Evolutionary conservation across 345 rosid genomes (phyloP), one percentile per base, ranked within the genome.

Genomic region (Kernera saxatilis): DNA sequence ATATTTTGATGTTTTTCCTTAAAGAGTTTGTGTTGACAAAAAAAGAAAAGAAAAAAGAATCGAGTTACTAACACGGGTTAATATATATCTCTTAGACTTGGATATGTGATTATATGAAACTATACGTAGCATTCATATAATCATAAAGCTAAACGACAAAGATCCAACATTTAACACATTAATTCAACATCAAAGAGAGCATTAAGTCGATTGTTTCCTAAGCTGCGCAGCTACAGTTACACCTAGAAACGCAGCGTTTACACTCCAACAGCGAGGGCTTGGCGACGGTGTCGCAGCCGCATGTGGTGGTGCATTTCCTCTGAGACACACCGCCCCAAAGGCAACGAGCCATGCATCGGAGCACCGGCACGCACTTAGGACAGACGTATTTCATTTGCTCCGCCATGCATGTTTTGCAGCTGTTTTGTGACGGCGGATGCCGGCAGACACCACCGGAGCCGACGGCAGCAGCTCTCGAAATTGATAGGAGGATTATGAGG

Each of bases 271-370:
- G 79, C 13, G 66, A 83, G 8, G 86, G 83, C 56, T 80, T 80
- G 9, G 78, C 82, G 35, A 21, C n/a, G 30, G 72, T 73, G 51
- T 76, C 68, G 68, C 86, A 83, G 39, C 88, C 79, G 4, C 97
- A 89, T 56, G 77, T 79, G 15, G 54, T 39, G 8, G 60, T 67
- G 70, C 97, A 89, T 9, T 56, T 72, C 0, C 80, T 37, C 67
- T 49, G 82, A 4, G 85, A 27, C 6, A 55, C 72, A 43, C 92
- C 93, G 1, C 89, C 77, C 97, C 96, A 89, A 78, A 89, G 81
- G 73, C 97, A 92, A 77, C 77, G 76, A 0, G 90, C 90, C 96
- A 87, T 86, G 88, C 97, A 89, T 14, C 73, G 81, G 2, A 92
- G 78, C 15, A 80, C 76, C 21, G 92, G 85, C 32, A 74, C 75